Conservation (phyloP, 2,329 filamentous ascomycete species). For the Penicillium decumbens region DNA sequence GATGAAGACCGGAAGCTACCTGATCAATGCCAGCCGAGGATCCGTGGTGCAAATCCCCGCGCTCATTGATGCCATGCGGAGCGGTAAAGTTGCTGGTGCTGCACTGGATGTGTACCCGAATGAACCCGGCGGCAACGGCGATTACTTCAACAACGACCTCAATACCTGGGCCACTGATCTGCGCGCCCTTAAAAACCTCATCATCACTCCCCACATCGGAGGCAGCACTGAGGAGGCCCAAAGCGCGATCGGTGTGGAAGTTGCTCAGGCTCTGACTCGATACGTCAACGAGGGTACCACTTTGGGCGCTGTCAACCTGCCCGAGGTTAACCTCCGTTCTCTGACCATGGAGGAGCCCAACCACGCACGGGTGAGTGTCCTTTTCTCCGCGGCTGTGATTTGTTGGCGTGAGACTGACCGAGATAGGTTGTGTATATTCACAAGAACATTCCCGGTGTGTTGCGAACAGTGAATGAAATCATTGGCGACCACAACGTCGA, state of each 20-base stretch:
- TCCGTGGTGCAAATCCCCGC: conserved; percentile 92
- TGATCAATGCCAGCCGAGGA: conserved; percentile 94
- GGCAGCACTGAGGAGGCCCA: conserved; percentile 98
- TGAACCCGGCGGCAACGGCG: conserved; percentile 88
- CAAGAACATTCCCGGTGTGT: conserved; percentile 90
- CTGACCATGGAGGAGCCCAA: conserved; percentile 84
- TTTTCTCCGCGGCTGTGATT: neutral
- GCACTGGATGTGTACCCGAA: conserved; percentile 95
- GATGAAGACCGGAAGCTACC: conserved; percentile 90
- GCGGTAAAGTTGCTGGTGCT: conserved; percentile 83
- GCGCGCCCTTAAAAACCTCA: conserved; percentile 79
- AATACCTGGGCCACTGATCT: conserved; percentile 85
- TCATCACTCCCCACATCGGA: conserved; percentile 93
- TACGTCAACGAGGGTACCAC: conserved; percentile 97
- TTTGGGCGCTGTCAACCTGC: conserved; percentile 88
- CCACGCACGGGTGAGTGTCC: conserved; percentile 65
- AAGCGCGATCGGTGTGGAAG: conserved; percentile 90
- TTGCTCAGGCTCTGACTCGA: conserved; percentile 77
- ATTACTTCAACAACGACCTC: conserved; percentile 82
- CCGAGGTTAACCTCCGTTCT: conserved; percentile 88
- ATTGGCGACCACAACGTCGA: conserved; percentile 95
- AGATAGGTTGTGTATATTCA: conserved; percentile 84
- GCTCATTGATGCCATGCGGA: conserved; percentile 78
- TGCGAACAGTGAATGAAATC: conserved; percentile 92
- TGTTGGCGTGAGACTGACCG: neutral